Percentiles rank a stretch among this genome's conserved stretches.
These are phyloP conservation scores for Coemansia sp. DNA, from an alignment of 192 early-diverging fungal species.

Conservation along the genomic window DNA sequence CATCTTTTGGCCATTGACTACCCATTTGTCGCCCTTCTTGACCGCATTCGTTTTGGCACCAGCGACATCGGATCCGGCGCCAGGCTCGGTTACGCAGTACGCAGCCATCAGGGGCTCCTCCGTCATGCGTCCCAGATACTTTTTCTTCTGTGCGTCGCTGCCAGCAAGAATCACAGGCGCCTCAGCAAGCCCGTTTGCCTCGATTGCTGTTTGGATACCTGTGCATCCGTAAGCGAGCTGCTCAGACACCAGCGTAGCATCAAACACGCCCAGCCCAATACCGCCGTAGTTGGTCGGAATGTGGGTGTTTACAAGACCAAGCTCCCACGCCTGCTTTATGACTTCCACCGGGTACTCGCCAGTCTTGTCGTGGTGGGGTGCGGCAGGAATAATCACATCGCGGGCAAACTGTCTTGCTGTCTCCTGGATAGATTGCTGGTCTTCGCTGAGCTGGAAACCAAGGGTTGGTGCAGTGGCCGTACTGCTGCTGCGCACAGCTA, in stretches of 20 bases:
- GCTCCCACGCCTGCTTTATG: conserved; percentile 89
- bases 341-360: conserved; percentile 88
- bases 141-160: conserved; percentile 88
- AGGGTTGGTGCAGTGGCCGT: conserved; percentile 19
- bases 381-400: conserved; percentile 87
- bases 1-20: conserved; percentile 90
- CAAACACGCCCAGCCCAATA: conserved; percentile 84
- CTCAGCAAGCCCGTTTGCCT: conserved; percentile 93
- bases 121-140: conserved; percentile 96
- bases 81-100: conserved; percentile 86
- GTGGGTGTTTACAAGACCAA: conserved; percentile 90
- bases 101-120: conserved; percentile 95
- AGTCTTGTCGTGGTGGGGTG: conserved; percentile 90
- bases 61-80: conserved; percentile 76
- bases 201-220: conserved; percentile 95
- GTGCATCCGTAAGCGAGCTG: conserved; percentile 92
- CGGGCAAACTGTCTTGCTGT: conserved; percentile 85
- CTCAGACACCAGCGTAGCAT: conserved; percentile 84
- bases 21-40: conserved; percentile 78
- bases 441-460: conserved; percentile 74
- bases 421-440: conserved; percentile 85
- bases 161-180: conserved; percentile 88
- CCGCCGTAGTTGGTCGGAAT: conserved; percentile 85
- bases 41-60: conserved; percentile 69
- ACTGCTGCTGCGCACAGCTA: conserved; percentile 14